Evolutionary conservation across 441 rosid species (phyloP).

Genomic region (Erodium chrysanthum): DNA sequence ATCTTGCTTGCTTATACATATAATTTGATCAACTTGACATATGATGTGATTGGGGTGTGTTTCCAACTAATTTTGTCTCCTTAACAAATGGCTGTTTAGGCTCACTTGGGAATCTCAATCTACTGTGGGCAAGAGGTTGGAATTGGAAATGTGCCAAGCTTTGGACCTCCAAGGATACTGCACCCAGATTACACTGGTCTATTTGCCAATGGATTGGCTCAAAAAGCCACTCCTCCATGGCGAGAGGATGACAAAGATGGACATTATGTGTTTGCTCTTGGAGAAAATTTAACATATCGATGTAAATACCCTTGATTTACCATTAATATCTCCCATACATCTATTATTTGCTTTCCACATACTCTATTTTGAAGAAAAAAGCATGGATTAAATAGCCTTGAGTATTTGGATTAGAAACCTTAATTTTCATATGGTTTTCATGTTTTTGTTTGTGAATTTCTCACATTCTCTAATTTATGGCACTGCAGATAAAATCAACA

Average conservation of each 20-base stretch:
- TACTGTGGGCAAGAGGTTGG: conserved; percentile 47
- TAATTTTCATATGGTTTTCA: background rate
- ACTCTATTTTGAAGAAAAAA: no score
- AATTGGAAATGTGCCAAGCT: conserved; percentile 60
- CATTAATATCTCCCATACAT: background rate
- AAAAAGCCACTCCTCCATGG: conserved; percentile 75
- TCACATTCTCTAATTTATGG: background rate
- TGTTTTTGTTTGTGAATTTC: background rate
- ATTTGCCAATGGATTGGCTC: conserved; percentile 44
- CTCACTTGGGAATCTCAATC: conserved; percentile 48
- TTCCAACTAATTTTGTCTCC: background rate
- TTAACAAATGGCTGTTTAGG: background rate
- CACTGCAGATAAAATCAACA: conserved; percentile 55
- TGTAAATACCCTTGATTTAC: conserved; percentile 31
- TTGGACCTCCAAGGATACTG: conserved; percentile 42
- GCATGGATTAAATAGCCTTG: background rate
- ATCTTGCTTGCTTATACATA: background rate
- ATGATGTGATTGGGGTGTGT: background rate
- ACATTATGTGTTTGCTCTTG: conserved; percentile 61
- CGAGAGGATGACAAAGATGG: conserved; percentile 95
- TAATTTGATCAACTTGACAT: background rate
- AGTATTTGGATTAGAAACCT: background rate
- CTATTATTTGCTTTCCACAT: background rate
- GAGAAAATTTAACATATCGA: conserved; percentile 67
- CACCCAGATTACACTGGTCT: conserved; percentile 39